A percentile compares a stretch with the other conserved stretches of the same genome.
Conservation (phyloP, 148 eudicot genomes). For the Vaccinium darrowii region DNA sequence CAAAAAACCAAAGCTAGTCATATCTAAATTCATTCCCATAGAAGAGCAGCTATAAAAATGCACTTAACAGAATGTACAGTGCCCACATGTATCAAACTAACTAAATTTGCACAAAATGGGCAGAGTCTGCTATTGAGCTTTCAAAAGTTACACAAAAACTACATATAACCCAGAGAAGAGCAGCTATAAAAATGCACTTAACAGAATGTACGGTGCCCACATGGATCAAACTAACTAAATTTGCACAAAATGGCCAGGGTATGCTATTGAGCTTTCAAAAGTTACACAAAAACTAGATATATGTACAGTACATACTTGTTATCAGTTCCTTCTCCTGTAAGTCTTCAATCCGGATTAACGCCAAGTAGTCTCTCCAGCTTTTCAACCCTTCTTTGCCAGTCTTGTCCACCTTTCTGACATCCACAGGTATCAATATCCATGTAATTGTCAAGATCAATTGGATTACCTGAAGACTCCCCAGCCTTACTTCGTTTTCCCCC, state of each 20-base stretch:
- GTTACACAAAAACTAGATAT: not conserved
- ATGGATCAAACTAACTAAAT: too few relatives aligned
- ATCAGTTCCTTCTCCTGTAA: not conserved
- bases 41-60: not conserved
- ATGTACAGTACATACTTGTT: not conserved
- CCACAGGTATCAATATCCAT: not conserved
- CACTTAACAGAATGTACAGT: too few relatives aligned
- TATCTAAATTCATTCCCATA: not conserved
- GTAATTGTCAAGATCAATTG: constrained; percentile 1
- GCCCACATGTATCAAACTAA: not conserved
- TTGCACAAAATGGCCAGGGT: too few relatives aligned
- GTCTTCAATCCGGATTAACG: not conserved
- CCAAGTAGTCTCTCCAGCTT: constrained; percentile 8
- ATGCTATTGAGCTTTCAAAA: not conserved
- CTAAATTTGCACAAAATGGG: not conserved
- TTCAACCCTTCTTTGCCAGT: constrained; percentile 11
- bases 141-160: too few relatives aligned
- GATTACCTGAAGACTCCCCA: not conserved
- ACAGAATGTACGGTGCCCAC: too few relatives aligned
- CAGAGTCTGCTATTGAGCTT: not conserved
- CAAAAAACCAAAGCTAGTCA: not conserved
- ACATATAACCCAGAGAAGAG: too few relatives aligned
- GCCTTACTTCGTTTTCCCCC: not conserved
- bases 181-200: too few relatives aligned
- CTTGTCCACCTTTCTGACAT: not conserved